Percentiles rank a stretch among this genome's conserved stretches.
These are phyloP conservation scores for bread wheat (Triticum aestivum) DNA, from an alignment of 176 grass and related monocot genomes.

Conservation along the genomic window IWGSC_CS_RefSeq_v2.1 NC_057812.1:119544226-119544725, in stretches of 20 bases:
- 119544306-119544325: background rate
- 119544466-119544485: background rate
- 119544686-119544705: no score
- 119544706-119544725: no score
- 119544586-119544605: no score
- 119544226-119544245: slow-evolving; percentile 78
- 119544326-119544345: background rate
- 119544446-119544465: background rate
- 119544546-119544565: background rate
- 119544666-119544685: no score
- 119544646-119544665: no score
- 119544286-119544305: background rate
- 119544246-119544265: slow-evolving; percentile 66
- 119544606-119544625: no score
- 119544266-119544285: background rate
- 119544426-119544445: background rate
- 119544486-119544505: background rate
- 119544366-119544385: background rate
- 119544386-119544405: slow-evolving; percentile 5
- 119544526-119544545: background rate
- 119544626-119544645: no score
- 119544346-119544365: background rate
- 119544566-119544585: no score
- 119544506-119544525: background rate
- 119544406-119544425: slow-evolving; percentile 6